phyloP scores from a whole-genome alignment of 176 grass and related monocot genomes.

The Carex cristatella region DNA sequence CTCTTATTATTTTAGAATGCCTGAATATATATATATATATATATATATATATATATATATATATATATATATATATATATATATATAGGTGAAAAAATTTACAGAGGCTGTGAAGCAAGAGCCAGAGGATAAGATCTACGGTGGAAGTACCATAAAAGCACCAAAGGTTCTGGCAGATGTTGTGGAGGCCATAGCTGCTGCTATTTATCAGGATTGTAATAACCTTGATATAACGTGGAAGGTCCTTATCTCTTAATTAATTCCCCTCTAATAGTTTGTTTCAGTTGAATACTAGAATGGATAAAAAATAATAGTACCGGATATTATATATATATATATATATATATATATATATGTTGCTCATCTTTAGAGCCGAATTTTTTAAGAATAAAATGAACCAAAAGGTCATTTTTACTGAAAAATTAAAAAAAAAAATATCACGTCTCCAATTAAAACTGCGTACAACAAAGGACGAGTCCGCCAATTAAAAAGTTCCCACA shows the following conservation, averaged over 20 bases:
- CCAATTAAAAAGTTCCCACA: too few species aligned
- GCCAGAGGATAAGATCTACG: constrained; percentile 29
- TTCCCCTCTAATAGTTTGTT: background rate
- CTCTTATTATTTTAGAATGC: background rate
- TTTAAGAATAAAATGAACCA: too few species aligned
- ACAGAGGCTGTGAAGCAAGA: constrained; percentile 40
- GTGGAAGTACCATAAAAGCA: constrained; percentile 44
- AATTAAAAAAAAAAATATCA: too few species aligned
- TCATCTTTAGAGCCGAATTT: too few species aligned
- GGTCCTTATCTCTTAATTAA: constrained; percentile 26
- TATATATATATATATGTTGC: too few species aligned
- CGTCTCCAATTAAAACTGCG: too few species aligned
- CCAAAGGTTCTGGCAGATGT: constrained; percentile 79
- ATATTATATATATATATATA: too few species aligned
- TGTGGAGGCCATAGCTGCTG: constrained; percentile 56
- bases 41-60: too few species aligned
- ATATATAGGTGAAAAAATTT: constrained; percentile 43
- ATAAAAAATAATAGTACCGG: background rate
- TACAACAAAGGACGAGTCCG: too few species aligned
- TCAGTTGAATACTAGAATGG: background rate
- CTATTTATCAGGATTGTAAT: constrained; percentile 70
- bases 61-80: background rate
- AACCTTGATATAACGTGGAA: constrained; percentile 64
- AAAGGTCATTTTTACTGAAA: too few species aligned
- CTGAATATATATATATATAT: background rate